These are phyloP conservation scores for Amanita fuliginea DNA, from an alignment of 768 basidiomycete species.

Conservation along the genomic window DNA sequence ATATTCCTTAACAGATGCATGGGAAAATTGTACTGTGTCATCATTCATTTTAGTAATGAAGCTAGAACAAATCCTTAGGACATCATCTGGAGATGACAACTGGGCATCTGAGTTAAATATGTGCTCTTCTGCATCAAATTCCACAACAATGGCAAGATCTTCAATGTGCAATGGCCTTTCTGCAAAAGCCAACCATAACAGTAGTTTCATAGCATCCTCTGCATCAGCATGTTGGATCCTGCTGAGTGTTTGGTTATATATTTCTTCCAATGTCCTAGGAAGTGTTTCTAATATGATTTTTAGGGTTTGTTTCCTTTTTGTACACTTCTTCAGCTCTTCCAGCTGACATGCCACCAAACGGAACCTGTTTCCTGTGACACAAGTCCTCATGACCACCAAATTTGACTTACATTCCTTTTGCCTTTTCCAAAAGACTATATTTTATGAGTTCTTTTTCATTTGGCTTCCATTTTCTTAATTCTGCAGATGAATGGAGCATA, in stretches of 20 bases:
- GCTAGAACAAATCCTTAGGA: constrained; percentile 1
- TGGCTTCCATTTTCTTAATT: background rate
- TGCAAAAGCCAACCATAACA: background rate
- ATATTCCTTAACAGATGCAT: background rate
- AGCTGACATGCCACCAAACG: background rate
- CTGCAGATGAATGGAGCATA: background rate
- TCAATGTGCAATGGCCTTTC: background rate
- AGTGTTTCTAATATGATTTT: background rate
- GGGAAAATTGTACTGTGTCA: background rate
- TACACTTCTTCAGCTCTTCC: background rate
- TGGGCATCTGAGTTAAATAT: background rate
- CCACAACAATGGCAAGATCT: background rate
- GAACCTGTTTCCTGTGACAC: background rate
- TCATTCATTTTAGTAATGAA: background rate
- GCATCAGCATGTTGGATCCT: background rate
- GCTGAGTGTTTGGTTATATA: background rate
- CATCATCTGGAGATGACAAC: background rate
- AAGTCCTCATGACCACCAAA: too few relatives aligned
- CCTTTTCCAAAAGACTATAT: background rate
- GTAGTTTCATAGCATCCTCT: background rate
- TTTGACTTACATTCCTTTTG: background rate
- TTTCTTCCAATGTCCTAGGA: background rate
- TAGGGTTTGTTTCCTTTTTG: background rate
- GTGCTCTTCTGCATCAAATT: background rate
- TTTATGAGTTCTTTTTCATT: background rate